Evolutionary conservation across 2,329 filamentous ascomycete genomes (phyloP).

Genomic region (Pseudogymnoascus sp.): DNA sequence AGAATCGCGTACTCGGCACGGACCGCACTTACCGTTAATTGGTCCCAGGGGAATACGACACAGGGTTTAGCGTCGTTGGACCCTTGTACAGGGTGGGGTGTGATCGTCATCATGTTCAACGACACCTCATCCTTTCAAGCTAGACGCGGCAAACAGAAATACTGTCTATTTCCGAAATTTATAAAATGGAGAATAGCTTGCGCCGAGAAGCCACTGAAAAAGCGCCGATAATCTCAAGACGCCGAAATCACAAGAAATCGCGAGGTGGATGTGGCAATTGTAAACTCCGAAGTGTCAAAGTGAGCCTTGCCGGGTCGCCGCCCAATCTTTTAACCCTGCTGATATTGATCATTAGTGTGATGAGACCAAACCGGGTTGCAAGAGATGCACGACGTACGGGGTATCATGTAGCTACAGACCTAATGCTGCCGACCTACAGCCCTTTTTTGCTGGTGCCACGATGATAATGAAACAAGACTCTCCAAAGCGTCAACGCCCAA

Average conservation of each 20-base stretch:
- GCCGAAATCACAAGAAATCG: constrained; percentile 42
- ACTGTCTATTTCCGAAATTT: not conserved
- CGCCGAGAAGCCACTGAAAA: not conserved
- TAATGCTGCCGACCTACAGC: constrained; percentile 26
- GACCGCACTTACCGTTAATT: not conserved
- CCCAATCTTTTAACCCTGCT: constrained; percentile 10
- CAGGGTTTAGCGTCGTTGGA: no score
- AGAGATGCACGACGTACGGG: constrained; percentile 38
- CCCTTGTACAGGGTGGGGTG: no score
- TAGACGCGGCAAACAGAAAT: not conserved
- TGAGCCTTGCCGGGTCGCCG: constrained; percentile 23
- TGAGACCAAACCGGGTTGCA: constrained; percentile 40
- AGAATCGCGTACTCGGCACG: not conserved
- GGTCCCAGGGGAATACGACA: not conserved
- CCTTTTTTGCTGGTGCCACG: constrained; percentile 23
- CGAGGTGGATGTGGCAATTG: constrained; percentile 47
- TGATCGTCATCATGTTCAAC: not conserved
- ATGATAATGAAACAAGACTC: constrained; percentile 10
- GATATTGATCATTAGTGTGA: constrained; percentile 37
- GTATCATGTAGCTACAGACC: constrained; percentile 40
- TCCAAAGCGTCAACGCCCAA: not conserved
- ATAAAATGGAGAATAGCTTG: not conserved
- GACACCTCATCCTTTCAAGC: not conserved
- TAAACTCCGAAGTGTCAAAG: constrained; percentile 46
- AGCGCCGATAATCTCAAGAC: constrained; percentile 2